A percentile compares a stretch with the other conserved stretches of the same genome.
Conservation (phyloP, 2,329 filamentous ascomycete species). For the Pseudodiploospora longispora region DNA sequence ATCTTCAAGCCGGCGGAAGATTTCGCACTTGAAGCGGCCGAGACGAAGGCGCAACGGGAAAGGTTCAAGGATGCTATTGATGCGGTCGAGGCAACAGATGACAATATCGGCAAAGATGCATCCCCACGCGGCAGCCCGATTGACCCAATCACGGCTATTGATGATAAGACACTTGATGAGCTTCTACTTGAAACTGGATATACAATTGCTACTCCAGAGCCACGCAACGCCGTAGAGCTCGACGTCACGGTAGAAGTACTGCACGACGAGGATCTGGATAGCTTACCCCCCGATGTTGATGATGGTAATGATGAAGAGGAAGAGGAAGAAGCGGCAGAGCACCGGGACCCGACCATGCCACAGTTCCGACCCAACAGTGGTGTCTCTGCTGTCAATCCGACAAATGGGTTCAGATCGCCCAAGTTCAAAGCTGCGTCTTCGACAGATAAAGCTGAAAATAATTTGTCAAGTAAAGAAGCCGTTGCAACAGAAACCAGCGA, state of each 20-base stretch:
- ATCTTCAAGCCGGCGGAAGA: constrained; percentile 80
- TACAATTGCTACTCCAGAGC: constrained; percentile 25
- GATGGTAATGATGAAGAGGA: constrained; percentile 10
- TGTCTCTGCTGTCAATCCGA: constrained; percentile 12
- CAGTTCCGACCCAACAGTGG: constrained; percentile 56
- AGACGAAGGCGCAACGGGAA: constrained; percentile 54
- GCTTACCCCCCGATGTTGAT: neutral
- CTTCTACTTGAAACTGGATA: constrained; percentile 39
- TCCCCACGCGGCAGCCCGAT: constrained; percentile 1
- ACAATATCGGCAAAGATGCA: constrained; percentile 14
- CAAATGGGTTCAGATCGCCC: neutral
- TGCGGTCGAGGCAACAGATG: constrained; percentile 26
- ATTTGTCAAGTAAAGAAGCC: neutral
- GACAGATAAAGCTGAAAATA: neutral
- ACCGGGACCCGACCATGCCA: constrained; percentile 56
- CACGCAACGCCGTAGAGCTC: constrained; percentile 25
- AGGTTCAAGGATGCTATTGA: constrained; percentile 44
- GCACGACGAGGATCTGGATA: constrained; percentile 12
- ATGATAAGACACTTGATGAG: constrained; percentile 22
- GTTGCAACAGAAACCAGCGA: constrained; percentile 8
- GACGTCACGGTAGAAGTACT: constrained; percentile 17
- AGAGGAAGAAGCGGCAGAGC: constrained; percentile 15
- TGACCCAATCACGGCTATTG: constrained; percentile 9
- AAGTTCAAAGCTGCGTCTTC: neutral
- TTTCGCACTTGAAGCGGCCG: constrained; percentile 58